Evolutionary conservation across 2,329 filamentous ascomycete species (phyloP), one percentile per base, ranked within the genome.

Genomic region (Mollisia scopiformis): DNA sequence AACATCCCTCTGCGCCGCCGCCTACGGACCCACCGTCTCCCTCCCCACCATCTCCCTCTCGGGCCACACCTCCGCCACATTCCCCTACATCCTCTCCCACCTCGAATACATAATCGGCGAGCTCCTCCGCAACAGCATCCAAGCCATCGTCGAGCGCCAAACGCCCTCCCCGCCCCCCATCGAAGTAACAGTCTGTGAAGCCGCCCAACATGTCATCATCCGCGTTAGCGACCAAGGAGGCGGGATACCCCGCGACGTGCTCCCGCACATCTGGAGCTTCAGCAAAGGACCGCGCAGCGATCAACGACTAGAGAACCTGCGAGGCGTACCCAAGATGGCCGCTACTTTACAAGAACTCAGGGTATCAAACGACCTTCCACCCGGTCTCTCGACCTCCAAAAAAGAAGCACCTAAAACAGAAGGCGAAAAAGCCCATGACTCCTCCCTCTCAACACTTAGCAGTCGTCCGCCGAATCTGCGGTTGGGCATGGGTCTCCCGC

Each of bases 31-130:
- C 1, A 82, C 88, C 57, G 83, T 88, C 1, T 79, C 82, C 54
- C 84, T 99, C 1, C 95, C 95, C 5, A 87, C 93, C 65, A 91
- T 99, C 75, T 86, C 84, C 50, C 82, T 99, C 59, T 84, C 90
- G 64, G 95, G 96, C 23, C 93, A 99, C 73, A 82, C 95, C 2
- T 87, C 91, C 30, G 93, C 93, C 4, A 96, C 88, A 31, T 99
- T 99, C 72, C 95, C 96, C 1, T 99, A 97, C 72, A 98, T 99
- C 66, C 85, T 97, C 55, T 95, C 89, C 72, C 95, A 98, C 74
- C 84, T 99, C 55, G 94, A 99, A 77, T 99, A 99, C 77, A 97
- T 99, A 69, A 86, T 99, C 59, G 93, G 95, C 55, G 95, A 99
- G 78, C 87, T 99, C 23, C 82, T 99, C 25, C 89, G 95, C 37